phyloP scores from a whole-genome alignment of 1,284 basidiomycete genomes.

The Trichosporon sp. region DNA sequence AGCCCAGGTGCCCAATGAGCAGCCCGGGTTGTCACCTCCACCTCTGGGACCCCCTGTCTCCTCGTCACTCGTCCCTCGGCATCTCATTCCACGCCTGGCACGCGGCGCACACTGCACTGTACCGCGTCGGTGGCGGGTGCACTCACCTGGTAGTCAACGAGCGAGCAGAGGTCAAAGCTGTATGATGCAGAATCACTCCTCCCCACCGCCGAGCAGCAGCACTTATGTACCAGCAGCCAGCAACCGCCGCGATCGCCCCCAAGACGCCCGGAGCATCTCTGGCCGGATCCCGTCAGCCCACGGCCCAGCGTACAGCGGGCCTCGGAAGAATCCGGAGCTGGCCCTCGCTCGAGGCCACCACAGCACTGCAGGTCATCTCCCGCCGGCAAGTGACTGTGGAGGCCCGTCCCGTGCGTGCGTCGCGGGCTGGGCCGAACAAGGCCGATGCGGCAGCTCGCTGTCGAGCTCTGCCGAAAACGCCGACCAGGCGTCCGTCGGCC shows the following conservation, averaged over 20 bases:
- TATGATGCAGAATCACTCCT: not conserved
- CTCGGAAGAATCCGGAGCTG: constrained; percentile 2
- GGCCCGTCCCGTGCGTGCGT: not conserved
- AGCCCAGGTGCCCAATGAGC: not conserved
- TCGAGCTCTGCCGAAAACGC: not conserved
- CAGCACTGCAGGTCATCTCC: not conserved
- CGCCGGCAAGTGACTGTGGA: constrained; percentile 5
- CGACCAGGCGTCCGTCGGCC: not conserved
- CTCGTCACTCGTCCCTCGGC: not conserved
- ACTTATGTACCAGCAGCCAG: not conserved
- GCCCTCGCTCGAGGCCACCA: not conserved
- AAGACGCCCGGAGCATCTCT: not conserved
- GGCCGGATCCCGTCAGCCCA: not conserved
- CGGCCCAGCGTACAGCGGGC: not conserved
- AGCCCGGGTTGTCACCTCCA: not conserved
- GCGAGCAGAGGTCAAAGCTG: not conserved
- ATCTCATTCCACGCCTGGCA: not conserved
- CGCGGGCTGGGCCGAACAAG: not conserved
- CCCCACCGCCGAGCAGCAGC: not conserved
- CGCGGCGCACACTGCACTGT: not conserved
- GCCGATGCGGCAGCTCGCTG: not conserved
- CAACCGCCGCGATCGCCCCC: not conserved
- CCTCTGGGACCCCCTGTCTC: not conserved
- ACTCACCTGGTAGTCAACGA: not conserved
- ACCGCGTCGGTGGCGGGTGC: not conserved